Percentiles rank a stretch among this genome's conserved stretches.
These are phyloP conservation scores for Quercus suber DNA, from an alignment of 306 rosid species.

Conservation along the genomic window DNA sequence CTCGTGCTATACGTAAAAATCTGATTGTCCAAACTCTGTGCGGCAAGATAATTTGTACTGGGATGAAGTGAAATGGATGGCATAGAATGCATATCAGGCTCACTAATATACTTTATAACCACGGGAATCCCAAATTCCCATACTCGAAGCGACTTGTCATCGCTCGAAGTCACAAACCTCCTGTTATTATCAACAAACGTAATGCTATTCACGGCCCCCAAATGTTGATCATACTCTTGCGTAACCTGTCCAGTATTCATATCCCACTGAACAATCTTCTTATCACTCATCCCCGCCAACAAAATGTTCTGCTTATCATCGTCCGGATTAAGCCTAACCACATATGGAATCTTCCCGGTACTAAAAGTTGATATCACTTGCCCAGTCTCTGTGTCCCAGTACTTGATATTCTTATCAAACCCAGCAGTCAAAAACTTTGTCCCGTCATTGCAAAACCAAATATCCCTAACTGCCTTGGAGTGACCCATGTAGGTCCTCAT, in stretches of 20 bases:
- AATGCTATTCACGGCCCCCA: slow-evolving; percentile 96
- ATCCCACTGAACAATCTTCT: slow-evolving; percentile 99
- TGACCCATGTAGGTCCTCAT: slow-evolving; percentile 99
- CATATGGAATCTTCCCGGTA: slow-evolving; percentile 92
- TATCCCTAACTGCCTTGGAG: slow-evolving; percentile 80
- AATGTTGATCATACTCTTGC: slow-evolving; percentile 98
- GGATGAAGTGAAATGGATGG: slow-evolving; percentile 94
- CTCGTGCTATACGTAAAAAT: slow-evolving; percentile 90
- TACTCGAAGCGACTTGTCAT: slow-evolving; percentile 89
- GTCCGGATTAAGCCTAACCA: slow-evolving; percentile 88
- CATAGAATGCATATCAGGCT: slow-evolving; percentile 99
- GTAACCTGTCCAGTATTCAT: slow-evolving; percentile 86
- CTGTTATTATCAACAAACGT: slow-evolving; percentile 95
- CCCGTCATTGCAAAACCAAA: slow-evolving; percentile 89
- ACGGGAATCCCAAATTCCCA: slow-evolving; percentile 99
- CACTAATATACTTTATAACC: slow-evolving; percentile 91
- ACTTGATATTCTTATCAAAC: slow-evolving; percentile 94
- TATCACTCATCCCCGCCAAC: slow-evolving; percentile 97
- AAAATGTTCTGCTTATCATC: slow-evolving; percentile 92
- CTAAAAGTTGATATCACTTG: slow-evolving; percentile 88
- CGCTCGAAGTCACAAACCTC: slow-evolving; percentile 95
- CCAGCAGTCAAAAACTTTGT: slow-evolving; percentile 85
- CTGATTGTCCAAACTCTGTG: slow-evolving; percentile 97
- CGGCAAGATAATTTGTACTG: slow-evolving; percentile 88
- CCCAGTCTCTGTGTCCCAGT: slow-evolving; percentile 97